These are phyloP conservation scores for Pleodorina starrii DNA, from an alignment of 139 green algal genomes.

Conservation along the genomic window DNA sequence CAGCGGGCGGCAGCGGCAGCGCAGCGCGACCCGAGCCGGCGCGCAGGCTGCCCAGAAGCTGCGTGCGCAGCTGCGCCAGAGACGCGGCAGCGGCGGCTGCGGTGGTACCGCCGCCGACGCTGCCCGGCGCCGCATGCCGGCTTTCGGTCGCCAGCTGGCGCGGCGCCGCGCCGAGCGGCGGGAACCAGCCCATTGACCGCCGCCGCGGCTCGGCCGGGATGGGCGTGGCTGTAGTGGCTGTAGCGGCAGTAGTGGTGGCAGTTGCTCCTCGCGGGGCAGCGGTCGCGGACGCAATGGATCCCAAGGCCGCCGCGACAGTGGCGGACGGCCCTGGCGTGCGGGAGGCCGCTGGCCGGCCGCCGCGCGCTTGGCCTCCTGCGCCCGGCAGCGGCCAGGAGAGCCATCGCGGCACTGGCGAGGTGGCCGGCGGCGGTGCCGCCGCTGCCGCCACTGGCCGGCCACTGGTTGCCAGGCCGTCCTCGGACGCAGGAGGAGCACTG, in stretches of 20 bases:
- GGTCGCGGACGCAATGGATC: not conserved
- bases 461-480: not conserved
- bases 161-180: not conserved
- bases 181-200: not conserved
- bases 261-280: not conserved
- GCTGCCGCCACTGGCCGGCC: not conserved
- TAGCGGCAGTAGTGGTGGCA: not conserved
- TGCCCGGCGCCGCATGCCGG: not conserved
- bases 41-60: not conserved
- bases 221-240: not conserved
- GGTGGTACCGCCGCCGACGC: not conserved
- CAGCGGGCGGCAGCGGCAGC: slow-evolving; percentile 32
- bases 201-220: not conserved
- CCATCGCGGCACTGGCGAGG: not conserved
- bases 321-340: not conserved
- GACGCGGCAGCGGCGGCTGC: not conserved
- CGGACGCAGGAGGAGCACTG: not conserved
- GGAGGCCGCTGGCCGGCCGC: not conserved
- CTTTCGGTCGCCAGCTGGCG: not conserved
- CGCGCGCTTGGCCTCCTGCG: too few species aligned
- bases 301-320: not conserved
- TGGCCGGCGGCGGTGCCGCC: not conserved
- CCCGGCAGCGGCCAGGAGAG: not conserved
- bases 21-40: slow-evolving; percentile 4
- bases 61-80: not conserved